Base-by-base conservation (phyloP, 805 yeast genomes). In the Zygoascus ofunaensis region DNA sequence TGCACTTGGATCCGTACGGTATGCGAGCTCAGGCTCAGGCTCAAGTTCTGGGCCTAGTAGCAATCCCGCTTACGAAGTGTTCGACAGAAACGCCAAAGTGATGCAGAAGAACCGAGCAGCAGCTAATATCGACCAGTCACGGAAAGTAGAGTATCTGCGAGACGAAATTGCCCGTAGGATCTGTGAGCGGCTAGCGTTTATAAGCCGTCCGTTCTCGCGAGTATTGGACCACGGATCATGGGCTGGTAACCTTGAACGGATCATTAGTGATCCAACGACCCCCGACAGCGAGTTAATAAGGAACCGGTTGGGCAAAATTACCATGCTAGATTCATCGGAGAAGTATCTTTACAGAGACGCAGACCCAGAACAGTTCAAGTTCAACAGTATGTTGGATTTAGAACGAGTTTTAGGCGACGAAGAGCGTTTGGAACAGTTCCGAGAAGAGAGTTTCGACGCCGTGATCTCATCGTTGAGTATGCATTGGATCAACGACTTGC, bases 401-500 rank as follows among this genome's bases (percentile, higher is more conserved):
- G 63, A 67, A 17, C 69, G 86, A 37, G 50, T 73, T 0, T 76
- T 72, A 4, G 75, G 73, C 2, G 92, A 86, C 57, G 94, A 86
- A 55, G 95, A 85, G 57, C 39, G 49, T 5, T 71, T 77, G 54
- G 64, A 65, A 45, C 72, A 72, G 48, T 61, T 79, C 23, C 55
- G 42, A 30, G 52, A 64, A 5, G 63, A 69, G 42, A 62, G 69
- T 17, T 82, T 72, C 55, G 89, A 84, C 58, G 82, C 87, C 3
- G 82, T 85, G 2, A 59, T 86, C 2, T 79, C 87, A 2, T 84
- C 82, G 58, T 60, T 84, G 51, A 73, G 84, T 19, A 57, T 86
- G 57, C 94, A 86, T 60, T 86, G 95, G 95, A 77, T 83, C 47
- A 86, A 86, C 55, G 89, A 86, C 54, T 69, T 86, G n/a, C 94